phyloP scores from a whole-genome alignment of 1,139 yeast species.

The Wickerhamiella infanticola region DNA sequence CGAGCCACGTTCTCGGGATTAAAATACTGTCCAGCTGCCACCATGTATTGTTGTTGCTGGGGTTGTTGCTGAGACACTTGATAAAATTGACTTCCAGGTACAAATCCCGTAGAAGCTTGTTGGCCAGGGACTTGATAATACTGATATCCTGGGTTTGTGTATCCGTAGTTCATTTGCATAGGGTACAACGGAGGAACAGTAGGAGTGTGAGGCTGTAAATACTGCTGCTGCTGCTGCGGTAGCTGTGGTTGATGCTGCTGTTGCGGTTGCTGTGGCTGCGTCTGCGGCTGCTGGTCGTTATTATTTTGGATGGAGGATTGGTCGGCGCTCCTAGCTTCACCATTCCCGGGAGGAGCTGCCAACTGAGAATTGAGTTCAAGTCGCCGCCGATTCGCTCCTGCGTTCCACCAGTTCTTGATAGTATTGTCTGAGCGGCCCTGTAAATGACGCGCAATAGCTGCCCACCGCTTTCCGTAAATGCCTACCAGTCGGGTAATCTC shows the following conservation, averaged over 20 bases:
- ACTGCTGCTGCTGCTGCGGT: no score
- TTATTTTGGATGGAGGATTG: no score
- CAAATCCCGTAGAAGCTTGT: background rate
- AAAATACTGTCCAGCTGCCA: background rate
- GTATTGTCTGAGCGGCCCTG: constrained; percentile 84
- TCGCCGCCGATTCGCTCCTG: constrained; percentile 70
- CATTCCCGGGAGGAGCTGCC: background rate
- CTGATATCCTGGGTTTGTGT: background rate
- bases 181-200: background rate
- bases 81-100: background rate
- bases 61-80: background rate
- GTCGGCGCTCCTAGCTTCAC: no score
- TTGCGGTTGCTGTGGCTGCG: constrained; percentile 5
- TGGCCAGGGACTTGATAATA: background rate
- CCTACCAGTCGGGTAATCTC: constrained; percentile 66
- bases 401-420: constrained; percentile 94
- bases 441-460: constrained; percentile 77
- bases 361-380: constrained; percentile 26
- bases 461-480: constrained; percentile 83
- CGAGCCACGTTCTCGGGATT: background rate
- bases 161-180: background rate
- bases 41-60: background rate
- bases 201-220: no score
- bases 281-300: constrained; percentile 4
- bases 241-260: background rate